Evolutionary conservation across 192 early-diverging fungal species (phyloP).

Genomic region (Endogone sp.): DNA sequence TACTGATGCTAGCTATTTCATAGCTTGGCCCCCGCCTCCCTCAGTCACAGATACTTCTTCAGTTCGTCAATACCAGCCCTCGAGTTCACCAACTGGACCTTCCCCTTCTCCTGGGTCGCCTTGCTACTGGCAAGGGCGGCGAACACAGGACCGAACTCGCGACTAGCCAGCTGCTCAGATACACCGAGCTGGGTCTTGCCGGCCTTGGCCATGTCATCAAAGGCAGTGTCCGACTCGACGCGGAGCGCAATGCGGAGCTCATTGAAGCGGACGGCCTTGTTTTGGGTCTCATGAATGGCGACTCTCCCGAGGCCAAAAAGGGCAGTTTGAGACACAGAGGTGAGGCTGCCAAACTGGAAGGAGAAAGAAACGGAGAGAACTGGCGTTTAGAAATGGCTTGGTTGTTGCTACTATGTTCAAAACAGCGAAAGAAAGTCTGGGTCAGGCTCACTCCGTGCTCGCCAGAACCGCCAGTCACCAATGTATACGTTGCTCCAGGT

Average conservation of each 20-base stretch:
- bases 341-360: background rate
- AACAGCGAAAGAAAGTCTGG: background rate
- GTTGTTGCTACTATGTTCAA: background rate
- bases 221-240: background rate
- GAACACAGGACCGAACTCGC: background rate
- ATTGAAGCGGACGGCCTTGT: background rate
- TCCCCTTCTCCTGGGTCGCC: background rate
- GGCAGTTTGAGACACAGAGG: background rate
- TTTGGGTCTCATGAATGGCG: background rate
- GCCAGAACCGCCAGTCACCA: background rate
- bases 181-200: background rate
- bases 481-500: background rate
- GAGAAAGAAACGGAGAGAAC: background rate
- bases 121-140: background rate
- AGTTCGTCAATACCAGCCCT: background rate
- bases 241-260: background rate
- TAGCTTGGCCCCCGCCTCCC: too few relatives aligned
- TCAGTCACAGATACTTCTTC: background rate
- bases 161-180: background rate
- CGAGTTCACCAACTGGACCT: background rate
- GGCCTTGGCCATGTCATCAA: background rate
- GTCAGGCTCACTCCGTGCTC: background rate
- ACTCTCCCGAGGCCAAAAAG: background rate
- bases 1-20: too few relatives aligned
- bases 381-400: background rate